These are phyloP conservation scores for Clavaria fumosa DNA, from an alignment of 768 basidiomycete genomes.

Conservation along the genomic window DNA sequence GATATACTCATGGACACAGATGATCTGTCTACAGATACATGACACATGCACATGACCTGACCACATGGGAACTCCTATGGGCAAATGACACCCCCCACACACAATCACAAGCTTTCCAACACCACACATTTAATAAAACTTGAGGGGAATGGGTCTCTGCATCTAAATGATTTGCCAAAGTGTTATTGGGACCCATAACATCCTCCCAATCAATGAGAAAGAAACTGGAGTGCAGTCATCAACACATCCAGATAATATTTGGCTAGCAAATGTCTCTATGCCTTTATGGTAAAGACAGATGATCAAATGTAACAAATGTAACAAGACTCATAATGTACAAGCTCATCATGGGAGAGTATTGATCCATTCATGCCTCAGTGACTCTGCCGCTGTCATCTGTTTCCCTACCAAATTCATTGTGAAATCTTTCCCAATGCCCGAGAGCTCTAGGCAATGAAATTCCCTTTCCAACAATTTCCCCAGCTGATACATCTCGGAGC, in stretches of 20 bases:
- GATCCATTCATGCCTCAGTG: conserved; percentile 4
- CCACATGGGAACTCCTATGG: too few species aligned
- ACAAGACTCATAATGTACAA: neutral
- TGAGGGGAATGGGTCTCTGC: too few species aligned
- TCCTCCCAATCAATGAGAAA: neutral
- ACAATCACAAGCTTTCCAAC: too few species aligned
- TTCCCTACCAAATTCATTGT: conserved; percentile 1
- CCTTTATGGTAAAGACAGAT: neutral
- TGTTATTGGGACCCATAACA: neutral
- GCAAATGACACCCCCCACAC: too few species aligned
- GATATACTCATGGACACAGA: too few species aligned
- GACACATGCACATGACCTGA: too few species aligned
- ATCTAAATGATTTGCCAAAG: too few species aligned
- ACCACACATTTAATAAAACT: too few species aligned
- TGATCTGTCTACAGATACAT: too few species aligned
- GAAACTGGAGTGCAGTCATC: neutral
- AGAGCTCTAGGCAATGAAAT: neutral
- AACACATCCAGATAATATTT: neutral
- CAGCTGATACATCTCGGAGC: conserved; percentile 7
- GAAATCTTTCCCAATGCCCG: conserved; percentile 2
- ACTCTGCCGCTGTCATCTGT: conserved; percentile 1
- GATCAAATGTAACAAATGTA: neutral
- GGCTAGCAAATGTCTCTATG: neutral
- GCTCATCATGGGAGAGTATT: neutral
- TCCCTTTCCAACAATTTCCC: conserved; percentile 3